Percentiles rank a stretch among this genome's conserved stretches.
Evolutionary conservation across 2,329 filamentous ascomycete species (phyloP).

Genomic region (Metarhizium humberi): DNA sequence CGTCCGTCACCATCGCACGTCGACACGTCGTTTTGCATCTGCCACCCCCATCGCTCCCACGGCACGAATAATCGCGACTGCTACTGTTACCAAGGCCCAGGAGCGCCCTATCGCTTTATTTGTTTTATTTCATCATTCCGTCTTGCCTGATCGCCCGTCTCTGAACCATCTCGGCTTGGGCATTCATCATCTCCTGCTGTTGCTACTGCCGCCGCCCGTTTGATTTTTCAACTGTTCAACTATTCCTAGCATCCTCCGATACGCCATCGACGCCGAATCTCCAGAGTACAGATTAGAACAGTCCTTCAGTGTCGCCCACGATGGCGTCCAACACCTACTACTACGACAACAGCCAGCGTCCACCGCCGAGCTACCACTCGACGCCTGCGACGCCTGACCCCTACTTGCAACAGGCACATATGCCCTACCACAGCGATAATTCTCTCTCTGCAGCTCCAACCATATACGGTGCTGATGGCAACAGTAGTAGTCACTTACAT

Average conservation of each 20-base stretch:
- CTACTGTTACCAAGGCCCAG: too few relatives aligned
- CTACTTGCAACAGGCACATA: constrained; percentile 28
- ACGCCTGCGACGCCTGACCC: constrained; percentile 30
- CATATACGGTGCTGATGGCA: constrained; percentile 18
- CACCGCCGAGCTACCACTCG: constrained; percentile 31
- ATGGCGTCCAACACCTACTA: constrained; percentile 62
- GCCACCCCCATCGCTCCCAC: background rate
- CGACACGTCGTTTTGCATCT: background rate
- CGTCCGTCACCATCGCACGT: background rate
- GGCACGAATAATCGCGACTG: background rate
- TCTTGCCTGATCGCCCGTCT: background rate
- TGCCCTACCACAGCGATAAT: constrained; percentile 24
- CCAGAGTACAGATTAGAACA: background rate
- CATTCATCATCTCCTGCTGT: background rate
- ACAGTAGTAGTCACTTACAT: constrained; percentile 19
- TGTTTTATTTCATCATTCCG: background rate
- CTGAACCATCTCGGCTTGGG: too few relatives aligned
- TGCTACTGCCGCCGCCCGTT: background rate
- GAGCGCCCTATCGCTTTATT: background rate
- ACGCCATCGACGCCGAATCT: background rate
- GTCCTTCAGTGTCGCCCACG: constrained; percentile 14
- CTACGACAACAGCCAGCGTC: constrained; percentile 39
- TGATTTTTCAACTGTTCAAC: too few relatives aligned
- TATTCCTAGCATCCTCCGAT: too few relatives aligned
- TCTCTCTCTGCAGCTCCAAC: constrained; percentile 10